Conservation (phyloP, 2,329 filamentous ascomycete genomes). For the Fusarium palustre region DNA sequence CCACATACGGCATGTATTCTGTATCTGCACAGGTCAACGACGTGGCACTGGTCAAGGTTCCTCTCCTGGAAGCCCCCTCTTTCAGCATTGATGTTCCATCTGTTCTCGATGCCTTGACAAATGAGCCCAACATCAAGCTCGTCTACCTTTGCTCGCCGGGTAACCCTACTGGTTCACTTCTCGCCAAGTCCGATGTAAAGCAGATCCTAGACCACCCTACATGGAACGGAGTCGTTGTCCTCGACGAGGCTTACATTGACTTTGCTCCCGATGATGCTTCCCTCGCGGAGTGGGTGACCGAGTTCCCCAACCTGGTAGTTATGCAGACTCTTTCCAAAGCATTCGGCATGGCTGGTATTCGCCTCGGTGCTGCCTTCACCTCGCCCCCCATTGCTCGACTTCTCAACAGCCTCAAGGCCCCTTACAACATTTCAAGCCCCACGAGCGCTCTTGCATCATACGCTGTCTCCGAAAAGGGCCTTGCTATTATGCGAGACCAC, state of each 20-base stretch:
- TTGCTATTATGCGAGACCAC: slow-evolving; percentile 79
- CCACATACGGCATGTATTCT: slow-evolving; percentile 98
- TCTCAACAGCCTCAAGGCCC: slow-evolving; percentile 93
- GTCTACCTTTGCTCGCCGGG: slow-evolving; percentile 94
- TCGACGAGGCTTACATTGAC: slow-evolving; percentile 97
- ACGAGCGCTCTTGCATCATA: slow-evolving; percentile 84
- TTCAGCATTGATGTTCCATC: slow-evolving; percentile 80
- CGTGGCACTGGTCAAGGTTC: slow-evolving; percentile 85
- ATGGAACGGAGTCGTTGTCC: slow-evolving; percentile 94
- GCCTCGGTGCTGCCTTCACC: slow-evolving; percentile 87
- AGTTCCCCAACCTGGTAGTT: slow-evolving; percentile 95
- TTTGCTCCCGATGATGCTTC: slow-evolving; percentile 83
- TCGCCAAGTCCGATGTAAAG: slow-evolving; percentile 80
- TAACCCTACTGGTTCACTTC: slow-evolving; percentile 87
- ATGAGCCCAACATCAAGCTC: slow-evolving; percentile 77
- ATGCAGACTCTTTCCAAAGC: slow-evolving; percentile 99
- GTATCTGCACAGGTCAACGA: slow-evolving; percentile 97
- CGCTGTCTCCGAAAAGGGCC: slow-evolving; percentile 74
- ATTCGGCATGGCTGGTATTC: slow-evolving; percentile 93
- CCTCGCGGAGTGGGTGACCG: slow-evolving; percentile 89
- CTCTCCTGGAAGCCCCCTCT: slow-evolving; percentile 75
- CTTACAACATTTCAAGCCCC: slow-evolving; percentile 93
- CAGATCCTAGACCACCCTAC: slow-evolving; percentile 83
- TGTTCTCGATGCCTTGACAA: slow-evolving; percentile 73
- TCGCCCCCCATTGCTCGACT: slow-evolving; percentile 78